A percentile compares a stretch with the other conserved stretches of the same genome.
These are phyloP conservation scores for Zanthoxylum bungeanum DNA, from an alignment of 345 rosid genomes.

Conservation along the genomic window DNA sequence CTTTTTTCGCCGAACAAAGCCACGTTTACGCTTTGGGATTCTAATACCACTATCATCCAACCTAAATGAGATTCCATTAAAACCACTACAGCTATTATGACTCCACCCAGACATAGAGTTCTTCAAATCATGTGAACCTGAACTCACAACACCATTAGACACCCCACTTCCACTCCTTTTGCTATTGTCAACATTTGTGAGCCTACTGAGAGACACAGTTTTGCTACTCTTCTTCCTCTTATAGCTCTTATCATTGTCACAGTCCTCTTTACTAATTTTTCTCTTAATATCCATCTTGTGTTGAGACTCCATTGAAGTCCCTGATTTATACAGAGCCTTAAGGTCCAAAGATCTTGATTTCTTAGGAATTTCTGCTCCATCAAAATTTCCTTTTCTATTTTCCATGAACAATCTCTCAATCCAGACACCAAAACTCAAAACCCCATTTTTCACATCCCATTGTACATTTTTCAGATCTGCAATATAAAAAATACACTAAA, in stretches of 20 bases:
- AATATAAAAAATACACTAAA: conserved; percentile 23
- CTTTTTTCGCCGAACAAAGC: conserved; percentile 70
- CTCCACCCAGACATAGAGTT: conserved; percentile 36
- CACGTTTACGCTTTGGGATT: conserved; percentile 87
- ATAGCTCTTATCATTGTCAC: conserved; percentile 42
- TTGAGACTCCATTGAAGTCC: conserved; percentile 37
- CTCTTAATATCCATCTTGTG: conserved; percentile 58
- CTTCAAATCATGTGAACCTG: conserved; percentile 29
- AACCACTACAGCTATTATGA: conserved; percentile 36
- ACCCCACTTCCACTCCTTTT: conserved; percentile 47
- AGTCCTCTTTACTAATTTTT: conserved; percentile 38
- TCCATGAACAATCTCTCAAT: conserved; percentile 75
- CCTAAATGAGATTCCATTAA: conserved; percentile 42
- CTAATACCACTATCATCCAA: conserved; percentile 46
- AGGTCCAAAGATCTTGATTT: conserved; percentile 90
- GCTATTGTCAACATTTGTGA: conserved; percentile 37
- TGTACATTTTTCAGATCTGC: conserved; percentile 63
- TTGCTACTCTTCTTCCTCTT: conserved; percentile 63
- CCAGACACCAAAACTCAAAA: conserved; percentile 33
- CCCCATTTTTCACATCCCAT: conserved; percentile 38
- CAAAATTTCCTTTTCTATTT: conserved; percentile 55
- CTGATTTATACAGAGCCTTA: conserved; percentile 68
- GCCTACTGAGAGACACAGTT: conserved; percentile 53
- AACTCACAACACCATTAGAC: conserved; percentile 39
- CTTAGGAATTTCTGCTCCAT: conserved; percentile 73